Evolutionary conservation across 441 rosid species (phyloP), one percentile per base, ranked within the genome.

Genomic region (Populus tomentosa): DNA sequence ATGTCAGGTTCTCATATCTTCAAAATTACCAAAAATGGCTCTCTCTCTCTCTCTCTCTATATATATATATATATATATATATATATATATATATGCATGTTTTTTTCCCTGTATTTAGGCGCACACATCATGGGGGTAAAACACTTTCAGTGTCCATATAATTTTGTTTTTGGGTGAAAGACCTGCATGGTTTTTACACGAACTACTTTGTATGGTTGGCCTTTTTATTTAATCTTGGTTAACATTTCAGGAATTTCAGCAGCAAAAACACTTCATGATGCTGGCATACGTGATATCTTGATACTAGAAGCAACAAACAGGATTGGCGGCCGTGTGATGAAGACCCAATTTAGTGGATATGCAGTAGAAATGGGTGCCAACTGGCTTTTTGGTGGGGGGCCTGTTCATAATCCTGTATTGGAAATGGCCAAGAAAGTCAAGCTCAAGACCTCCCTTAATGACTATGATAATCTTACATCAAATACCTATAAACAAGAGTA

Each of bases 311-410:
- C 80, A 14, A 77, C 74, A 1, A 26, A 50, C 0, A 70, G 81
- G 42, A 70, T 77, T 13, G 80, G 73, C 18, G 80, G 84, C 28
- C 72, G 80, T 9, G 33, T 77, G 7, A 69, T 30, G 62, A 81
- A 64, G 70, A 67, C 76, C 3, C 38, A 70, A 24, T 77, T 81
- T 21, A 72, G 70, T 11, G 78, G 81, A 32, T 36, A 46, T 38
- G 67, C 77, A 0, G 81, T 84, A 10, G 81, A 84, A 67, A 42
- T 79, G 67, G 84, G 82, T 3, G 84, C 81, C 46, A 75, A 68
- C 35, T 84, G 84, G 86, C 76, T 84, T 18, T 68, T 73, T 20
- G 80, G 77, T 3, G 84, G 86, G 5, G 86, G 84, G 28, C 76
- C 75, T 16, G 63, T 69, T 18, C 14, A 59, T 23, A 84, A 81